Evolutionary conservation across 352 stramenopile species (phyloP).

Genomic region (Phytophthora melonis): DNA sequence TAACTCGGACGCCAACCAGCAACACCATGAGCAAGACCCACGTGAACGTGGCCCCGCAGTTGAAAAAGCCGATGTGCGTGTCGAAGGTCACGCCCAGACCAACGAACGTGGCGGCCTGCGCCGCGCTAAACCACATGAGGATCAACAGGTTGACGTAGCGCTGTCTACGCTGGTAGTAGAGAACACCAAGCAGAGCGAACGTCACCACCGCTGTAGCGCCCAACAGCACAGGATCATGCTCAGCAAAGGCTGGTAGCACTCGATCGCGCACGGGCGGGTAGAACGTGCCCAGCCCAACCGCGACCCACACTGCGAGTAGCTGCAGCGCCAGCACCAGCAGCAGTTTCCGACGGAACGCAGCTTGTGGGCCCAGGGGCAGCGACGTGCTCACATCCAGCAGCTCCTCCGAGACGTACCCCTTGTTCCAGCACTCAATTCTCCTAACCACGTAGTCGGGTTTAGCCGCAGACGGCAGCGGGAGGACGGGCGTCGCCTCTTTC

Average conservation of each 20-base stretch:
- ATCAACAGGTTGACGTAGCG: constrained; percentile 43
- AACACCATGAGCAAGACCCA: constrained; percentile 43
- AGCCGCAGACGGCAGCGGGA: constrained; percentile 21
- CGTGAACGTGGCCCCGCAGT: constrained; percentile 45
- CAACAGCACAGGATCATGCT: constrained; percentile 17
- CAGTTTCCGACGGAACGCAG: constrained; percentile 46
- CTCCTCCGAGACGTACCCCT: constrained; percentile 24
- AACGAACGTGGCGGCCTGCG: constrained; percentile 43
- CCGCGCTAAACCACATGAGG: constrained; percentile 43
- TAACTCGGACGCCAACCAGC: constrained; percentile 28
- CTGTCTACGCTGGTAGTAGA: constrained; percentile 41
- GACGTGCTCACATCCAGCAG: constrained; percentile 35
- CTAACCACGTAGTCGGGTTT: constrained; percentile 33
- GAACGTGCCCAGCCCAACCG: constrained; percentile 36
- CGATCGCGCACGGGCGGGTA: constrained; percentile 24
- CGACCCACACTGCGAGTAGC: constrained; percentile 36
- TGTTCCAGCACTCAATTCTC: constrained; percentile 34
- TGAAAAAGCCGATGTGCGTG: constrained; percentile 52
- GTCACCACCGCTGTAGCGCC: constrained; percentile 12
- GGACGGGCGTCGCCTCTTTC: constrained; percentile 24
- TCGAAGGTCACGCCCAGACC: constrained; percentile 41
- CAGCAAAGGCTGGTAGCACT: constrained; percentile 22
- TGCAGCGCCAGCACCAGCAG: constrained; percentile 42
- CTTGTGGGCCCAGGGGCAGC: constrained; percentile 39
- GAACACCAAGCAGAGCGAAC: constrained; percentile 39